phyloP scores from a whole-genome alignment of 495 filamentous ascomycete species.

The Cercophora samala region DNA sequence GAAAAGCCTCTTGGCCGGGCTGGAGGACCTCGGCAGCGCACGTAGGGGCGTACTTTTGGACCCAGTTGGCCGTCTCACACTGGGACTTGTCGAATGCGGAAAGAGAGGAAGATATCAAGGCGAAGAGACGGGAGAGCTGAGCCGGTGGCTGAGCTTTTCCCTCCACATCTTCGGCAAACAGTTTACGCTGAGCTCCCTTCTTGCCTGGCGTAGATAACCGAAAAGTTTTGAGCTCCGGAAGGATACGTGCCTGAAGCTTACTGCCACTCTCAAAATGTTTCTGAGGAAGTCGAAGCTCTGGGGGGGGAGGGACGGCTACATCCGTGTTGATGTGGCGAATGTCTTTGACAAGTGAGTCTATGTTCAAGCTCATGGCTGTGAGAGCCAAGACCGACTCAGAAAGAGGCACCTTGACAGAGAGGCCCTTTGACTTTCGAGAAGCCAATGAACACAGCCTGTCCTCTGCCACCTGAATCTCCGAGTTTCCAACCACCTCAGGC shows the following conservation, averaged over 20 bases:
- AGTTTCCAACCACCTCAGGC: neutral
- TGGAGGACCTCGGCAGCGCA: slow-evolving; percentile 73
- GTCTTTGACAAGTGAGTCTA: slow-evolving; percentile 25
- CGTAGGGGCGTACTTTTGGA: slow-evolving; percentile 80
- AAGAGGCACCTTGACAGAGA: slow-evolving; percentile 39
- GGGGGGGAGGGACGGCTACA: slow-evolving; percentile 37
- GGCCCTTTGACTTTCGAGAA: slow-evolving; percentile 50
- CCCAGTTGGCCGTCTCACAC: slow-evolving; percentile 74
- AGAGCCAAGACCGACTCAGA: slow-evolving; percentile 45
- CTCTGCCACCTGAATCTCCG: neutral
- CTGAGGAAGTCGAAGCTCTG: slow-evolving; percentile 45
- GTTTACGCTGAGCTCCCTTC: slow-evolving; percentile 12
- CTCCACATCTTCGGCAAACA: slow-evolving; percentile 10
- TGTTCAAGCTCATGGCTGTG: slow-evolving; percentile 33
- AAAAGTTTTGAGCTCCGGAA: slow-evolving; percentile 32
- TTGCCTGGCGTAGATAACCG: slow-evolving; percentile 13
- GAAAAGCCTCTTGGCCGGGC: slow-evolving; percentile 60
- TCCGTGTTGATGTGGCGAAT: slow-evolving; percentile 36
- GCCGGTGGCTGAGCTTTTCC: slow-evolving; percentile 45
- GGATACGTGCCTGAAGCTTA: slow-evolving; percentile 44
- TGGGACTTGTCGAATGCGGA: slow-evolving; percentile 77
- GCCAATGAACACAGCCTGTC: neutral
- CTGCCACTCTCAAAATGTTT: slow-evolving; percentile 50
- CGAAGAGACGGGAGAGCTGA: slow-evolving; percentile 58
- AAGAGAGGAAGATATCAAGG: slow-evolving; percentile 55